phyloP scores from a whole-genome alignment of 2,329 filamentous ascomycete species.

The Fonsecaea multimorphosa region DNA sequence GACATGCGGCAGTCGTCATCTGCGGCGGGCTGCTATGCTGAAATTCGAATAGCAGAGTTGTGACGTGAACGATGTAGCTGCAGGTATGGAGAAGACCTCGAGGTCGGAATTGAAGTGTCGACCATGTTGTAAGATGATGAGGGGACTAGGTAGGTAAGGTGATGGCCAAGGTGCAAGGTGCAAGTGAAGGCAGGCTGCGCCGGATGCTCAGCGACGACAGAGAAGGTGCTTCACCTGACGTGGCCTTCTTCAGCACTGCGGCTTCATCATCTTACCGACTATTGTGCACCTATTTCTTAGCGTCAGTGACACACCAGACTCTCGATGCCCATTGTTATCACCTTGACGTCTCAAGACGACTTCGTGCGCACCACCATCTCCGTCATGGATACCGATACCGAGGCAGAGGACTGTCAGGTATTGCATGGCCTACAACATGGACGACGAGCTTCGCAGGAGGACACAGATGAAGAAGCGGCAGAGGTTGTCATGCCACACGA shows the following conservation, averaged over 20 bases:
- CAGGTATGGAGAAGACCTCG: too few relatives aligned
- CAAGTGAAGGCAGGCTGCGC: not conserved
- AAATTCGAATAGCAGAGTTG: too few relatives aligned
- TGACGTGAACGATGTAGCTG: too few relatives aligned
- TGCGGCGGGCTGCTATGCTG: too few relatives aligned
- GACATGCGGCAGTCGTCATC: too few relatives aligned
- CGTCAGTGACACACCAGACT: not conserved
- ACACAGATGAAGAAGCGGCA: not conserved
- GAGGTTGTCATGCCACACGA: not conserved
- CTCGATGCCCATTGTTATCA: slow-evolving; percentile 24
- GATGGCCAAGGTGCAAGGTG: not conserved
- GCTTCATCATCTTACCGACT: too few relatives aligned
- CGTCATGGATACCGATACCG: slow-evolving; percentile 4
- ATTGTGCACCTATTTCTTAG: not conserved
- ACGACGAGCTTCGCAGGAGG: not conserved
- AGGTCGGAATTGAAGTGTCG: too few relatives aligned
- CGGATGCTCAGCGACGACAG: not conserved
- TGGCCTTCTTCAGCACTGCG: not conserved
- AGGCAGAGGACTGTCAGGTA: slow-evolving; percentile 4
- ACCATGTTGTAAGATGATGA: not conserved
- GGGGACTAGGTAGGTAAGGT: not conserved
- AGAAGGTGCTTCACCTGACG: not conserved
- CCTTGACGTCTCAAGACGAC: slow-evolving; percentile 10
- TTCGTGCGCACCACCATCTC: slow-evolving; percentile 13
- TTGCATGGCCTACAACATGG: slow-evolving; percentile 11